These are phyloP conservation scores for Spinacia oleracea DNA, from an alignment of 179 eudicot species.

Conservation along the genomic window DNA sequence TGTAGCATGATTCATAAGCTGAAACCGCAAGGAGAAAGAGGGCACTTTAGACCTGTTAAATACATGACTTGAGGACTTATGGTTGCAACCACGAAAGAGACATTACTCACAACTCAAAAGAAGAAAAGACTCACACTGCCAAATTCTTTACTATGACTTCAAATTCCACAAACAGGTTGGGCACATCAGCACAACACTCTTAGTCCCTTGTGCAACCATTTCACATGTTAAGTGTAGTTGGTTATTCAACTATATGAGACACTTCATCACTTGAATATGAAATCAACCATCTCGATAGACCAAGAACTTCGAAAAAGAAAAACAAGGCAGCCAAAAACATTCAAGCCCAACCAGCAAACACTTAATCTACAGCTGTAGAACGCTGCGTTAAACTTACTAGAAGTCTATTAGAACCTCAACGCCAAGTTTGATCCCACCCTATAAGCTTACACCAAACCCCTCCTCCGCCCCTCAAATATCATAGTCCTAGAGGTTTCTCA, in stretches of 20 bases:
- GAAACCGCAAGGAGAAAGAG: not conserved
- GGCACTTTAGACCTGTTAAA: not conserved
- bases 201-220: too few relatives aligned
- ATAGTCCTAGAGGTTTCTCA: too few relatives aligned
- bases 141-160: not conserved
- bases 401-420: too few relatives aligned
- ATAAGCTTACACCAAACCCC: too few relatives aligned
- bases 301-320: not conserved
- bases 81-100: not conserved
- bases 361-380: not conserved
- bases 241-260: not conserved
- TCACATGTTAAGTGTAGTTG: too few relatives aligned
- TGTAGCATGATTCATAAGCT: not conserved
- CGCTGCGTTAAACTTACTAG: not conserved
- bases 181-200: too few relatives aligned
- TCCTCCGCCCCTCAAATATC: too few relatives aligned
- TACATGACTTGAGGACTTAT: not conserved
- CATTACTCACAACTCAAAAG: not conserved
- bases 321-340: not conserved
- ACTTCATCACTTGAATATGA: not conserved
- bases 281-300: not conserved
- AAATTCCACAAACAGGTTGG: not conserved
- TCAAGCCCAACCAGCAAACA: not conserved
- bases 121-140: not conserved
- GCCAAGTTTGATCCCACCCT: too few relatives aligned